Conservation (phyloP, 345 rosid species). For the Lumnitzera littorea region DNA sequence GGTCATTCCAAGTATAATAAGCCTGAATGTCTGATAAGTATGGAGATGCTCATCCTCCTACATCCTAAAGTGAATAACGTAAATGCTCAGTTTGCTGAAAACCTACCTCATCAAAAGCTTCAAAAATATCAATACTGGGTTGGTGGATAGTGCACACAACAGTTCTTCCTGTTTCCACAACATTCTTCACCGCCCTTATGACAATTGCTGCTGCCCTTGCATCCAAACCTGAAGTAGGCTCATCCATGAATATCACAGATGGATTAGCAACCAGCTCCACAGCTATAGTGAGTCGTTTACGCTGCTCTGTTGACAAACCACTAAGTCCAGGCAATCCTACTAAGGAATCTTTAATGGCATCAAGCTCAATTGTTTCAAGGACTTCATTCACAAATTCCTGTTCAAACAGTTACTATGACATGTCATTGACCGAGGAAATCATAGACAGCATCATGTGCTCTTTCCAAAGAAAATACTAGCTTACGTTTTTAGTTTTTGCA, state of each 20-base stretch:
- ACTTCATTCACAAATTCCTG: slow-evolving; percentile 14
- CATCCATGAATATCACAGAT: slow-evolving; percentile 16
- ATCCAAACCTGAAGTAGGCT: slow-evolving; percentile 14
- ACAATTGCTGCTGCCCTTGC: slow-evolving; percentile 16
- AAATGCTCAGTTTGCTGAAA: too few relatives aligned
- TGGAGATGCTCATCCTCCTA: too few relatives aligned
- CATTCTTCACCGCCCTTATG: slow-evolving; percentile 13
- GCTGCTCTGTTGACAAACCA: slow-evolving; percentile 12
- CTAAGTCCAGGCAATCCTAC: slow-evolving; percentile 14
- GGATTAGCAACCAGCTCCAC: slow-evolving; percentile 18
- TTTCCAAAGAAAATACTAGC: too few relatives aligned
- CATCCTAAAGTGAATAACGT: too few relatives aligned
- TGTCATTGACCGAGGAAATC: too few relatives aligned
- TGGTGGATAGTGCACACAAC: slow-evolving; percentile 19
- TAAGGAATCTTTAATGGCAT: slow-evolving; percentile 9
- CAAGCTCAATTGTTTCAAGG: slow-evolving; percentile 13
- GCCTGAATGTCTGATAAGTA: not conserved
- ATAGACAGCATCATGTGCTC: too few relatives aligned
- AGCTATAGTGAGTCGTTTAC: slow-evolving; percentile 15
- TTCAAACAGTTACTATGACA: too few relatives aligned
- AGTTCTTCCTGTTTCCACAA: slow-evolving; percentile 16
- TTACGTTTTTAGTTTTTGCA: slow-evolving; percentile 22
- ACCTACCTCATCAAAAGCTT: slow-evolving; percentile 13
- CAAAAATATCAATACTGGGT: slow-evolving; percentile 16
- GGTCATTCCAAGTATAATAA: too few relatives aligned